A percentile compares a stretch with the other conserved stretches of the same genome.
Evolutionary conservation across 176 grass and related monocot genomes (phyloP).

Genomic region (Oryza glumipatula): DNA sequence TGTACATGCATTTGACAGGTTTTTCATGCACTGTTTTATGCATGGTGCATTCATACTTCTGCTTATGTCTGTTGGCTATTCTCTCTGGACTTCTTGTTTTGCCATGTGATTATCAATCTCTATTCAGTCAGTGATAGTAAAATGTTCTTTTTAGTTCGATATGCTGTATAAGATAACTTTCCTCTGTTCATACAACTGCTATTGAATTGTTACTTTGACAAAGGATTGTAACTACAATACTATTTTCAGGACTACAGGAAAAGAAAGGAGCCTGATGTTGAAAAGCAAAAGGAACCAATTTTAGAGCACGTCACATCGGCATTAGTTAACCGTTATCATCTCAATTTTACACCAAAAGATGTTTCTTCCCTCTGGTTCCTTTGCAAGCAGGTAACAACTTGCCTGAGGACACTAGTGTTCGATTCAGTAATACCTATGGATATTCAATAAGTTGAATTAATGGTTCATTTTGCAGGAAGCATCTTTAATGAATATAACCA

Average conservation of each 20-base stretch:
- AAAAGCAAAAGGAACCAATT: conserved; percentile 86
- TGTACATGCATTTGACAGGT: background rate
- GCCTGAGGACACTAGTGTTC: background rate
- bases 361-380: conserved; percentile 96
- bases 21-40: background rate
- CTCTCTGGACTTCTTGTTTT: background rate
- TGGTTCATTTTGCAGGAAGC: conserved; percentile 74
- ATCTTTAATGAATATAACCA: conserved; percentile 86
- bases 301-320: conserved; percentile 74
- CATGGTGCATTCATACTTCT: background rate
- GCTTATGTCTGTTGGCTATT: conserved; percentile 1
- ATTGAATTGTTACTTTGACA: conserved; percentile 5
- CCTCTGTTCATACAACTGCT: conserved; percentile 1
- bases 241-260: conserved; percentile 74
- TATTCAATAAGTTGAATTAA: conserved; percentile 10
- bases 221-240: conserved; percentile 27
- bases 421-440: conserved; percentile 22
- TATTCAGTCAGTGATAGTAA: background rate
- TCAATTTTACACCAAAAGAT: conserved; percentile 86
- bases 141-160: background rate
- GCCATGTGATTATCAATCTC: background rate
- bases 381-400: conserved; percentile 80
- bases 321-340: conserved; percentile 57
- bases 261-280: conserved; percentile 85
- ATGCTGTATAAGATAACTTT: conserved; percentile 4